Conservation (phyloP, 108 stramenopile species). For the Cyclotella atomus region DNA sequence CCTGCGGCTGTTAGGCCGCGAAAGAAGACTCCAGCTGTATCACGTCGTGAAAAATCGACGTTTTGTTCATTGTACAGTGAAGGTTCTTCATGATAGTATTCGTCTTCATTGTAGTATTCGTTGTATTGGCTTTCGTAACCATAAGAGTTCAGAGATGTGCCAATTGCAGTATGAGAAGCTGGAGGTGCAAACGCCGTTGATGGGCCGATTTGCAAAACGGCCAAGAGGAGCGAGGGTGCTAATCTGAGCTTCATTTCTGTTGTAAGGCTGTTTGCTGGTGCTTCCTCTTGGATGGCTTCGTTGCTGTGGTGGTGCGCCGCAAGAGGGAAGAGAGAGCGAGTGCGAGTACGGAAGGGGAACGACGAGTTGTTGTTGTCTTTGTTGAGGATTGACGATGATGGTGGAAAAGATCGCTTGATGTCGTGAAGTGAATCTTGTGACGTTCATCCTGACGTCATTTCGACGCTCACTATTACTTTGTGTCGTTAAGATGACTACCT, state of each 20-base stretch:
- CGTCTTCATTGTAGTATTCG: conserved; percentile 1
- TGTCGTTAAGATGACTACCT: no score
- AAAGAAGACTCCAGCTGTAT: conserved; percentile 8
- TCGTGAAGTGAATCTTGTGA: no score
- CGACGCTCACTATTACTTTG: no score
- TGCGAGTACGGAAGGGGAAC: no score
- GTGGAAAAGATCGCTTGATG: no score
- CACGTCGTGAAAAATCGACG: conserved; percentile 12
- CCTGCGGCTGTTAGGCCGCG: conserved; percentile 10
- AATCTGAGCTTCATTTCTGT: conserved; percentile 1
- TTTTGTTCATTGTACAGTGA: conserved; percentile 1
- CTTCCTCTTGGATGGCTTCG: no score
- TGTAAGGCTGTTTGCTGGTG: no score
- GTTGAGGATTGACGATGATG: no score
- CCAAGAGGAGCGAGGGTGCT: conserved; percentile 1
- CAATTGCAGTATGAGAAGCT: neutral
- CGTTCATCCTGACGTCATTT: no score
- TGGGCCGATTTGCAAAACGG: conserved; percentile 1
- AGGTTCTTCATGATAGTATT: neutral
- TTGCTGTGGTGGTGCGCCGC: no score
- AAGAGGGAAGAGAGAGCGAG: no score
- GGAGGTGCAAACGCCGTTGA: conserved; percentile 2
- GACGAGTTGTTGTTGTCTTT: no score
- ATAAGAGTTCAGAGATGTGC: neutral
- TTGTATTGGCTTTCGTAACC: neutral